Evolutionary conservation across 345 rosid genomes (phyloP), one percentile per base, ranked within the genome.

Genomic region (Populus euphratica): DNA sequence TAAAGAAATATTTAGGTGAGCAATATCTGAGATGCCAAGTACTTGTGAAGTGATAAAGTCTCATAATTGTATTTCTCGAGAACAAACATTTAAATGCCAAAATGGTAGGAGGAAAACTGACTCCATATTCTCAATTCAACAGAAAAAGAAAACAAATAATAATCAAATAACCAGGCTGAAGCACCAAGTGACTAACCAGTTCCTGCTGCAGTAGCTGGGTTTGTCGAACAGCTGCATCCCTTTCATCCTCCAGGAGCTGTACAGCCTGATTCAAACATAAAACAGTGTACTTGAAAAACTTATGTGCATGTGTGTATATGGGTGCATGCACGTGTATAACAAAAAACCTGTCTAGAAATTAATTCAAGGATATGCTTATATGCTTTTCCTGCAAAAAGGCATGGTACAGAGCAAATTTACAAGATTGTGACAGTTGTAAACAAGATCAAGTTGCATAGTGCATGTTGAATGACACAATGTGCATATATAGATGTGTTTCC

Each of bases 171-270:
- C 44, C 13, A 56, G 25, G 36, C 44, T n/a, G 8, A 8, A 77
- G 25, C 11, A 64, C 29, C 16, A 41, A 5, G 38, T 10, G 44
- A 81, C 82, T 81, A 59, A 92, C 99, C 98, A 96, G 76, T 71
- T 96, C 98, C 29, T 87, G 92, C 87, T 88, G 97, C 87, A 96
- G 87, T 70, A 85, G 94, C 74, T 87, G 89, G 72, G 94, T 88
- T 81, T 87, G 92, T 79, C 87, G 89, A 70, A 89, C 80, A 72
- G 94, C 97, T 69, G 87, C 83, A 80, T 96, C 97, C 82, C 91
- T 86, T 87, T 92, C 99, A 18, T 91, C 94, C 88, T 87, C 93
- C 84, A 91, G 85, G 66, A 78, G 88, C 81, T 90, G 93, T 70
- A 93, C 44, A 49, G 90, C 81, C 96, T 90, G 89, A 43, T 83